Base-by-base conservation (phyloP, 83 land plant genomes). In the Picea abies region DNA sequence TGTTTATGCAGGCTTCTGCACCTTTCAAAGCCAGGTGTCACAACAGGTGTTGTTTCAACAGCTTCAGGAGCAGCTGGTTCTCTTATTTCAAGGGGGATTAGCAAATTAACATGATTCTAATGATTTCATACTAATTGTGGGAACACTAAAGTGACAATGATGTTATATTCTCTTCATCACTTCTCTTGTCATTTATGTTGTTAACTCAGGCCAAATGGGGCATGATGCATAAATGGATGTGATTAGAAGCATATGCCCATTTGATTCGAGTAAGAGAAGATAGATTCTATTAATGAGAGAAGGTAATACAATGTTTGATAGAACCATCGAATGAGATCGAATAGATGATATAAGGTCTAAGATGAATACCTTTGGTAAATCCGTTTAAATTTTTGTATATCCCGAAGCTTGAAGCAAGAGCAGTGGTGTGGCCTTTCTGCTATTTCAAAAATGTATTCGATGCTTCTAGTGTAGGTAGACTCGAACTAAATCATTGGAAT, bases 41-140 rank as follows among this genome's bases (percentile, higher is more conserved):
- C 91, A 60, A 91, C 99, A 11, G 98, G 99, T 35, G 86, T 97
- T 82, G 99, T 97, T 44, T 92, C 99, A 12, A 95, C 99, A 70
- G 99, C 96, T 66, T 89, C 98, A 49, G 93, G 98, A 12, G 99
- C 99, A 63, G 99, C 99, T 60, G 96, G 92, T 41, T 92, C 99
- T 86, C 90, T 97, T 25, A 87, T 93, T 86, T 92, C 99, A 60
- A 95, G 92, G 84, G 91, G 88, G 56, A 85, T 85, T 25, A 86
- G 65, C 17, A 88, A 85, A 58, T 72, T 64, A 77, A 83, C 62
- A 81, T 84, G 19, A 68, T 77, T 47, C 77, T 39, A 0, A n/a
- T 47, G 56, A 23, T 44, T 73, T 20, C 23, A 70, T 39, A 73
- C 41, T 41, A 71, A 20, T n/a, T 44, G 20, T n/a, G 58, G 58